Evolutionary conservation across 2,329 filamentous ascomycete genomes (phyloP).

Genomic region (Penicillium sp.): DNA sequence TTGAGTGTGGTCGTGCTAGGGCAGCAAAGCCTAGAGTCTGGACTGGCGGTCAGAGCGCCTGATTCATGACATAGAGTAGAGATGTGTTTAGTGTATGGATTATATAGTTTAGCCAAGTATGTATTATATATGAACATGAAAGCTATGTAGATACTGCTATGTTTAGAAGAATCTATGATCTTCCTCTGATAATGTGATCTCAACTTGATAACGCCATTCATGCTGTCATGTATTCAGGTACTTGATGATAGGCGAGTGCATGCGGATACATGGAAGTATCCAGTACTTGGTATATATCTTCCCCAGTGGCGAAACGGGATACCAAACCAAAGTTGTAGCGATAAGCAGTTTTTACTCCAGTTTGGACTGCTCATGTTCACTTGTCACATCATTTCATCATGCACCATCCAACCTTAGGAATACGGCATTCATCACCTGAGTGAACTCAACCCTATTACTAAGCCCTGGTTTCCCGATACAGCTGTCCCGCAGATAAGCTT

Average conservation of each 20-base stretch:
- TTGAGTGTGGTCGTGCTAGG: conserved; percentile 4
- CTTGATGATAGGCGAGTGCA: not conserved
- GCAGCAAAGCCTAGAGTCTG: not conserved
- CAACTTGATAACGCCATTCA: not conserved
- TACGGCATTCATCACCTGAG: conserved; percentile 10
- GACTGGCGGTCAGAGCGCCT: conserved; percentile 22
- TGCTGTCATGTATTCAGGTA: not conserved
- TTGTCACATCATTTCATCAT: not conserved
- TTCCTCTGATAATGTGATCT: not conserved
- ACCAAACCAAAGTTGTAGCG: no score
- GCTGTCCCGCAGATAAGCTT: conserved; percentile 15
- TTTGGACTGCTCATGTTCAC: not conserved
- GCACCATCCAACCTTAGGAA: not conserved
- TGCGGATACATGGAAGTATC: not conserved
- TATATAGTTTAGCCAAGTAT: not conserved
- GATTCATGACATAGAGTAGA: not conserved
- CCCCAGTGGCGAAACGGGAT: not conserved
- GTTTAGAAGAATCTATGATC: not conserved
- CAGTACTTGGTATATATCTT: not conserved
- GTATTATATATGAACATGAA: not conserved
- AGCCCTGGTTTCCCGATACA: conserved; percentile 24
- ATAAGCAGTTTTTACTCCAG: not conserved
- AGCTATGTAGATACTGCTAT: not conserved
- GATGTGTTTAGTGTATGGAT: not conserved
- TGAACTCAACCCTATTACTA: not conserved